Evolutionary conservation across 306 rosid species (phyloP).

Genomic region (Dalbergia cultrata): DNA sequence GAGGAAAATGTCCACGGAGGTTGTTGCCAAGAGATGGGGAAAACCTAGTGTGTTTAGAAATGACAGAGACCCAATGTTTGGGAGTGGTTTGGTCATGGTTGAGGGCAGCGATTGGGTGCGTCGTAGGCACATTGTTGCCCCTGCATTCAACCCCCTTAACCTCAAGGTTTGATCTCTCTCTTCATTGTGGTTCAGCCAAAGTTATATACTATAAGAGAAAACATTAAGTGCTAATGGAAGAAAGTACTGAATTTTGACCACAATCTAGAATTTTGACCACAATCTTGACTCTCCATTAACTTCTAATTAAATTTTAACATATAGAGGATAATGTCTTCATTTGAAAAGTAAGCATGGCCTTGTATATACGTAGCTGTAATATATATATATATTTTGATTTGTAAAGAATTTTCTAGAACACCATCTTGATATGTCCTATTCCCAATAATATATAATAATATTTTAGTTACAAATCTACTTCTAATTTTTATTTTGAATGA

Average conservation of each 20-base stretch:
- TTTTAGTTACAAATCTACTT: too few species aligned
- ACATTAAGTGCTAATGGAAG: too few species aligned
- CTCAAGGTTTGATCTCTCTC: slow-evolving; percentile 60
- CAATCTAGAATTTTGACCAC: not conserved
- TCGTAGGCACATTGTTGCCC: slow-evolving; percentile 74
- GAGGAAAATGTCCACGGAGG: slow-evolving; percentile 71
- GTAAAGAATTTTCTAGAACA: too few species aligned
- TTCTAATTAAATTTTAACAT: too few species aligned
- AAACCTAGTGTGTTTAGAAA: slow-evolving; percentile 78
- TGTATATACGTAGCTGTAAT: not conserved
- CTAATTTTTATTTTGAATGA: too few species aligned
- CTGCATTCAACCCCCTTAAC: slow-evolving; percentile 77
- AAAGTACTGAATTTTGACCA: not conserved
- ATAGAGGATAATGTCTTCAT: not conserved
- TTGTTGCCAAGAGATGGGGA: slow-evolving; percentile 82
- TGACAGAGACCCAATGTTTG: slow-evolving; percentile 89
- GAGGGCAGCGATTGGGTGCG: slow-evolving; percentile 91
- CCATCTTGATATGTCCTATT: too few species aligned
- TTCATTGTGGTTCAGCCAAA: not conserved
- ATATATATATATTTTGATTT: too few species aligned
- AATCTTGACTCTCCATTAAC: too few species aligned
- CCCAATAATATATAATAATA: too few species aligned
- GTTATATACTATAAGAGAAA: too few species aligned
- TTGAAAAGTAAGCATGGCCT: slow-evolving; percentile 1
- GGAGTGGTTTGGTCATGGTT: slow-evolving; percentile 76